Evolutionary conservation across 2,329 filamentous ascomycete genomes (phyloP), one percentile per base, ranked within the genome.

Genomic region (Chaetomium sp.): DNA sequence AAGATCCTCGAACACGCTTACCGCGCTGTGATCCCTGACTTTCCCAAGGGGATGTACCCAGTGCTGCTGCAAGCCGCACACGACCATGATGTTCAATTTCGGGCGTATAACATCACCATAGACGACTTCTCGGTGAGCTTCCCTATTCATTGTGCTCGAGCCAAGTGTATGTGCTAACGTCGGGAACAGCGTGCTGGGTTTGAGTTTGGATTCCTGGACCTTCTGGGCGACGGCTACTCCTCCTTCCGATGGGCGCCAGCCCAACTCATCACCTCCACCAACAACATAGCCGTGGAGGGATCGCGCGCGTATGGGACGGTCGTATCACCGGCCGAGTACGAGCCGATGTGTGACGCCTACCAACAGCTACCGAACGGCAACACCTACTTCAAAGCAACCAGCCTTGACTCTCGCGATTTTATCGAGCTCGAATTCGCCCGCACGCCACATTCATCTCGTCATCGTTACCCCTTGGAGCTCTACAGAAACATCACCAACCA

Each of bases 161-260:
- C 14, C 11, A 10, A 35, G 5, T 9, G 12, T 12, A 38, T 38
- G 14, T 52, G 53, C 62, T 65, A 54, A 68, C 61, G 2, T 12
- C 8, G 19, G 19, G 34, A 27, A 9, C 52, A 81, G 79, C 76
- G 75, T 40, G 68, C 75, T 14, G 73, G 75, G 7, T 74, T 80
- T 57, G 75, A 78, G 59, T 82, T 81, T 55, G 80, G 80, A 0
- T 83, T 82, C 64, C 57, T 82, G 40, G 79, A 81, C 62, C 63
- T 79, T 5, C 68, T 80, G 2, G 70, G 71, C 49, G 77, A 81
- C 65, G 75, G 74, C 37, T 68, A 72, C 58, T 76, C 76, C 1
- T 75, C 73, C 2, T 83, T 81, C 68, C 74, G 75, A 41, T 81
- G 76, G 72, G 71, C 71, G 0, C 73, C 73, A 0, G 71, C 72